These are phyloP conservation scores for Colletotrichum theobromicola DNA, from an alignment of 2,329 filamentous ascomycete species.

Conservation along the genomic window DNA sequence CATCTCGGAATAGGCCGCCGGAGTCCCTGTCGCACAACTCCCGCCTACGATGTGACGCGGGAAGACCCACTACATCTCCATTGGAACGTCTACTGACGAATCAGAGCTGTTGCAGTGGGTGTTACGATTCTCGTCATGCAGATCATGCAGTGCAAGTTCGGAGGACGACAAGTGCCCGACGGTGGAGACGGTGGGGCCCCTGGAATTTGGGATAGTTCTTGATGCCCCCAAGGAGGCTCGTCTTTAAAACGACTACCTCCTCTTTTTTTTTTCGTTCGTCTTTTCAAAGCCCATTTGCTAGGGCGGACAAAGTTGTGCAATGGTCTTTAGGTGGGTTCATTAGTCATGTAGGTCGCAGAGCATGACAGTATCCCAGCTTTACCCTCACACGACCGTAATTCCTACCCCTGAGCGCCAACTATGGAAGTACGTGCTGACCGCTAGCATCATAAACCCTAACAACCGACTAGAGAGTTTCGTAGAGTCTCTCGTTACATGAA, in stretches of 20 bases:
- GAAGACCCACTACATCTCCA: background rate
- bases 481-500: background rate
- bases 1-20: background rate
- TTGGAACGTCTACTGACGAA: background rate
- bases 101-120: background rate
- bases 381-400: accelerated
- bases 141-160: slow-evolving; percentile 1
- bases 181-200: background rate
- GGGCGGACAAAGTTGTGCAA: background rate
- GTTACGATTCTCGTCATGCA: background rate
- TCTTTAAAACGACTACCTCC: background rate
- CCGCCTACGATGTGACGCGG: background rate
- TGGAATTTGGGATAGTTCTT: background rate
- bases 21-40: background rate
- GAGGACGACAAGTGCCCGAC: background rate
- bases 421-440: accelerated
- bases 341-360: background rate
- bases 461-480: accelerated
- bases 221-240: background rate
- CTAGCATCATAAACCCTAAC: accelerated
- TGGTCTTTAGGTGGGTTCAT: background rate
- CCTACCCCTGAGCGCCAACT: background rate
- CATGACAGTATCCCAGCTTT: background rate
- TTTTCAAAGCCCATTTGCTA: background rate
- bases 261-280: background rate